phyloP scores from a whole-genome alignment of 78 protist species.

The Dictyostelium discoideum region DNA sequence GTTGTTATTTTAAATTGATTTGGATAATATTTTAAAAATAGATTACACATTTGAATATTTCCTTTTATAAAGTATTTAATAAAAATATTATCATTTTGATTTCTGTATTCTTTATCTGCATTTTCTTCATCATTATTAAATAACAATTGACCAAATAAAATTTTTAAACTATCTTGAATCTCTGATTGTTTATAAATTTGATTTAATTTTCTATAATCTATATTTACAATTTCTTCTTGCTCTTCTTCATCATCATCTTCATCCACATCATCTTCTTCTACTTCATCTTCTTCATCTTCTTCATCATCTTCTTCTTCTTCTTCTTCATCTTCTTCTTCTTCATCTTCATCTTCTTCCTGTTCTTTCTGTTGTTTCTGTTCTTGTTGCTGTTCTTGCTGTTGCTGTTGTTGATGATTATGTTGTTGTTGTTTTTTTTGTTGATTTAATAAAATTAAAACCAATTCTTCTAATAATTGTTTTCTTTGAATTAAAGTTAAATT shows the following conservation, averaged over 20 bases:
- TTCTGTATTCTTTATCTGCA: not conserved
- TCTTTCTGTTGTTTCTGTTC: too few relatives aligned
- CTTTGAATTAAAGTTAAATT: not conserved
- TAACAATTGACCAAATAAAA: not conserved
- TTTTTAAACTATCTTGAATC: not conserved
- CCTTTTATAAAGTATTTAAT: not conserved
- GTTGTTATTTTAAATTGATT: not conserved
- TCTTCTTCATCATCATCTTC: not conserved
- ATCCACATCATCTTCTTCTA: too few relatives aligned
- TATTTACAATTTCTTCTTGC: not conserved
- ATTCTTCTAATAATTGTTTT: not conserved
- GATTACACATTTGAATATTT: not conserved
- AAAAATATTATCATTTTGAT: not conserved
- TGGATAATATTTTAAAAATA: not conserved
- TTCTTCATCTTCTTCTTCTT: too few relatives aligned
- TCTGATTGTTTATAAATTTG: not conserved
- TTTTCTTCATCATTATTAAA: not conserved
- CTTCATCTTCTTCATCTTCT: too few relatives aligned
- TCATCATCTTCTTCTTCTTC: too few relatives aligned
- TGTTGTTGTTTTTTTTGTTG: not conserved
- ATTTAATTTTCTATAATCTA: not conserved
- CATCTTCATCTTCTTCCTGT: too few relatives aligned
- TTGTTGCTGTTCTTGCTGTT: not conserved
- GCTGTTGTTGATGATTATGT: not conserved
- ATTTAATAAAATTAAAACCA: too few relatives aligned